These are phyloP conservation scores for Magnolia sinica DNA, from an alignment of 164 flowering plant genomes.

Conservation along the genomic window DNA sequence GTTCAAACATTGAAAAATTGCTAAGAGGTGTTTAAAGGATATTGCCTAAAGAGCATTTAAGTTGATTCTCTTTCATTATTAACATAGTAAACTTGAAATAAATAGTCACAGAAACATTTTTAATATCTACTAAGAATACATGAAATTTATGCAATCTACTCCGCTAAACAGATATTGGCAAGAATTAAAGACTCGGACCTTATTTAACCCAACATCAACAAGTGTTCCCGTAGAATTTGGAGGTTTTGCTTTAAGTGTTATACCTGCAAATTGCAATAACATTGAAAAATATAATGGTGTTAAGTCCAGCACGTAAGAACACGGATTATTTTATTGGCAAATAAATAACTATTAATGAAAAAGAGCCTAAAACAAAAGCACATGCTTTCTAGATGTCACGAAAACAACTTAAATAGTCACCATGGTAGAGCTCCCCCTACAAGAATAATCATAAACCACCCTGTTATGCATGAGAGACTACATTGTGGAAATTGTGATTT, in stretches of 20 bases:
- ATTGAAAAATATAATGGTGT: background rate
- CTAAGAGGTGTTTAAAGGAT: no score
- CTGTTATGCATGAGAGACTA: no score
- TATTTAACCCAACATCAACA: constrained; percentile 89
- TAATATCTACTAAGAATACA: background rate
- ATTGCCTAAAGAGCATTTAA: no score
- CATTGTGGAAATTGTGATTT: no score
- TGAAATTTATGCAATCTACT: background rate
- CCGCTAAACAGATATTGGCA: background rate
- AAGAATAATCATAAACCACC: no score
- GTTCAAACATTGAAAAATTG: no score
- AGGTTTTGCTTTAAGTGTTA: constrained; percentile 57
- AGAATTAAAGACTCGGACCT: constrained; percentile 42
- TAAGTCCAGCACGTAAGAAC: background rate
- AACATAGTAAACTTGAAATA: background rate
- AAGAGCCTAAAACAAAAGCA: no score
- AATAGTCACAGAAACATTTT: no score
- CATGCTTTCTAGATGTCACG: no score
- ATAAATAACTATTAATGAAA: no score
- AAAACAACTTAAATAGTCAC: no score
- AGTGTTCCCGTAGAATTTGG: constrained; percentile 52
- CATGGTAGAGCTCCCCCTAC: no score
- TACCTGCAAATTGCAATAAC: constrained; percentile 38
- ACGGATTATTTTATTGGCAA: background rate
- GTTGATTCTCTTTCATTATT: background rate